Conservation (phyloP, 306 rosid species). For the Neltuma alba region DNA sequence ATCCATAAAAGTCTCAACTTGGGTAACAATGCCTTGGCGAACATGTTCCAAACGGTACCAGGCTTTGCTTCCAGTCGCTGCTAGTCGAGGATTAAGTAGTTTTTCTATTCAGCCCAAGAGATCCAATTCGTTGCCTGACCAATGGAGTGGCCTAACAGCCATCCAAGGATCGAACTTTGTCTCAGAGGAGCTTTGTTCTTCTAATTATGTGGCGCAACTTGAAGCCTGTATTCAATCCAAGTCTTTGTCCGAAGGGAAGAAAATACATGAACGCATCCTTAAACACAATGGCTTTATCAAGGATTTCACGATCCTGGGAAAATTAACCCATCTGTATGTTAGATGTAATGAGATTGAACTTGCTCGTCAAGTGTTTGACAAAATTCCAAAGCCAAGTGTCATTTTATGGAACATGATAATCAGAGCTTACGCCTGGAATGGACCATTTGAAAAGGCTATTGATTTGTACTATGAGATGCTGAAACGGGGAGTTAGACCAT, state of each 20-base stretch:
- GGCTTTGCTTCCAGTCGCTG: constrained; percentile 4
- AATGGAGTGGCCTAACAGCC: neutral
- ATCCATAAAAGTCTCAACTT: neutral
- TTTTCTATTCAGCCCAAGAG: neutral
- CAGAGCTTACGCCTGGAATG: constrained; percentile 55
- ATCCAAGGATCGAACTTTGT: neutral
- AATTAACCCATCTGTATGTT: constrained; percentile 34
- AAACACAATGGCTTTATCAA: constrained; percentile 10
- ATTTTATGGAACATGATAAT: constrained; percentile 51
- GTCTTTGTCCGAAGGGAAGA: constrained; percentile 28
- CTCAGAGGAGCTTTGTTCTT: neutral
- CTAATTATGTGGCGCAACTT: constrained; percentile 9
- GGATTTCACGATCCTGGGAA: constrained; percentile 26
- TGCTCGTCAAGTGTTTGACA: constrained; percentile 50
- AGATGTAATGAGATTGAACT: constrained; percentile 41
- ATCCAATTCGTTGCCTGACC: neutral
- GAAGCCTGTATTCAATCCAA: constrained; percentile 36
- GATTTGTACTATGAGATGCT: constrained; percentile 45
- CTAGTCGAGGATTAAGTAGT: neutral
- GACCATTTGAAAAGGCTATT: constrained; percentile 44
- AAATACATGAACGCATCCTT: constrained; percentile 20
- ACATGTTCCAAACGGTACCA: neutral
- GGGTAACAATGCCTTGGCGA: constrained; percentile 7
- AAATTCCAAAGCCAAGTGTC: constrained; percentile 47
- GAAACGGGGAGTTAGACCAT: constrained; percentile 39